These are phyloP conservation scores for Tylopilus felleus DNA, from an alignment of 768 basidiomycete genomes.

Conservation along the genomic window DNA sequence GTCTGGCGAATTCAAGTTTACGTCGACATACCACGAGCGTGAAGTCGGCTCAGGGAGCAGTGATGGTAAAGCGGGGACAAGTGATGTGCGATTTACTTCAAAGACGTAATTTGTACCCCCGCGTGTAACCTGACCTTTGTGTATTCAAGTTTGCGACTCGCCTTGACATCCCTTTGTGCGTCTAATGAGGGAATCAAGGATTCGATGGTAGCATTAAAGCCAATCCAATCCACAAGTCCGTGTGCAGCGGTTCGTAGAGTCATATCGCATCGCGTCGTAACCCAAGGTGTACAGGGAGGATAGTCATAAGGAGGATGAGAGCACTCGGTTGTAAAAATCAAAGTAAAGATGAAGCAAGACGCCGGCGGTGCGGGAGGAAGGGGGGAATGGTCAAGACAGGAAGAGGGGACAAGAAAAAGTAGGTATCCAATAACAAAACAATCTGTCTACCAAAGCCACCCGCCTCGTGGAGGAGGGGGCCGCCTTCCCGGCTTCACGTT, in stretches of 20 bases:
- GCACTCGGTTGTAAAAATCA: conserved; percentile 5
- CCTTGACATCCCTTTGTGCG: conserved; percentile 9
- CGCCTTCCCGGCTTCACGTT: conserved; percentile 44
- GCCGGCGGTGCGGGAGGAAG: conserved; percentile 26
- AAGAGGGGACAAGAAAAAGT: conserved; percentile 30
- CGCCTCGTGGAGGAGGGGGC: conserved; percentile 42
- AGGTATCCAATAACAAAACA: conserved; percentile 32
- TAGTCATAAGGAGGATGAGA: conserved; percentile 6
- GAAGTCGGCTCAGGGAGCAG: background rate
- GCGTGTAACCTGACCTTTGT: background rate
- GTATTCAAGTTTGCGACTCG: background rate
- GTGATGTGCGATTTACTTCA: background rate
- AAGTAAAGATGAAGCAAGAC: conserved; percentile 19
- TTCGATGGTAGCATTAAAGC: background rate
- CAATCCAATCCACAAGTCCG: conserved; percentile 17
- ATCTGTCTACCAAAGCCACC: conserved; percentile 57
- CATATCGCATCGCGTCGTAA: conserved; percentile 27
- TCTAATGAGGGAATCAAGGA: background rate
- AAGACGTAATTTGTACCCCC: background rate
- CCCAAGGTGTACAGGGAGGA: conserved; percentile 16
- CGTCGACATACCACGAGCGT: background rate
- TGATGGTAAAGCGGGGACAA: background rate
- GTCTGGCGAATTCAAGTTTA: background rate
- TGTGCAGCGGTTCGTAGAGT: conserved; percentile 20
- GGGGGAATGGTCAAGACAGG: conserved; percentile 14